phyloP scores from a whole-genome alignment of 805 yeast species.

The Yamadazyma tumulicola region DNA sequence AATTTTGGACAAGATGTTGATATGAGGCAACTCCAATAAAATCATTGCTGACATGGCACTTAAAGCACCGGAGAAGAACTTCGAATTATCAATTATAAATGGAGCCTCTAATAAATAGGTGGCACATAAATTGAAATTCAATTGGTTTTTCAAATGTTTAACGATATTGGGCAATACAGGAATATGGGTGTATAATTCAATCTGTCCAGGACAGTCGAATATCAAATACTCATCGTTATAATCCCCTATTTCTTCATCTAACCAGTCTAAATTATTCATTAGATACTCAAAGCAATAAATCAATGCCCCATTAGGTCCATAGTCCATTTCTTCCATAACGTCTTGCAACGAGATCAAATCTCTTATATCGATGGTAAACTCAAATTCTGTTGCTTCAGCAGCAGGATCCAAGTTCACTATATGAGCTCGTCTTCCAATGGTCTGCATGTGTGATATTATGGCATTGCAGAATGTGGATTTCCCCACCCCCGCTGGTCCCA shows the following conservation, averaged over 20 bases:
- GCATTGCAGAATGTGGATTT: slow-evolving; percentile 89
- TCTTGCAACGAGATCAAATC: slow-evolving; percentile 88
- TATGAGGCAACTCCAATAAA: slow-evolving; percentile 88
- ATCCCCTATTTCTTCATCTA: slow-evolving; percentile 96
- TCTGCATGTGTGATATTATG: slow-evolving; percentile 81
- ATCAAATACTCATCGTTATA: slow-evolving; percentile 90
- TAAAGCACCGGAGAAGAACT: slow-evolving; percentile 92
- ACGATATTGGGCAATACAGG: slow-evolving; percentile 90
- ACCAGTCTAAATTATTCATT: slow-evolving; percentile 89
- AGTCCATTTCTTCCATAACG: slow-evolving; percentile 89
- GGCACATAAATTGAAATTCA: slow-evolving; percentile 88
- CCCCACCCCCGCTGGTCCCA: slow-evolving; percentile 99
- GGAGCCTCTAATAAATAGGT: slow-evolving; percentile 92
- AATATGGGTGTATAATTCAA: slow-evolving; percentile 89
- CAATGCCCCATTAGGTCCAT: slow-evolving; percentile 95
- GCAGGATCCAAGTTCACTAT: slow-evolving; percentile 96
- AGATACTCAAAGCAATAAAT: slow-evolving; percentile 92
- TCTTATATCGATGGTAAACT: slow-evolving; percentile 87
- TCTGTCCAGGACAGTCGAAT: slow-evolving; percentile 94
- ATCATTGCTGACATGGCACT: slow-evolving; percentile 99
- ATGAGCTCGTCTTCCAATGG: slow-evolving; percentile 89
- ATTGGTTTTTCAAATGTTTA: slow-evolving; percentile 71
- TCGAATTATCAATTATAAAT: slow-evolving; percentile 83
- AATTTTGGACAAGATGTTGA: slow-evolving; percentile 81
- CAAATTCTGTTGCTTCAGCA: slow-evolving; percentile 88